Percentiles rank a stretch among this genome's conserved stretches.
Evolutionary conservation across 179 eudicot species (phyloP).

Genomic region (Patellifolia procumbens): DNA sequence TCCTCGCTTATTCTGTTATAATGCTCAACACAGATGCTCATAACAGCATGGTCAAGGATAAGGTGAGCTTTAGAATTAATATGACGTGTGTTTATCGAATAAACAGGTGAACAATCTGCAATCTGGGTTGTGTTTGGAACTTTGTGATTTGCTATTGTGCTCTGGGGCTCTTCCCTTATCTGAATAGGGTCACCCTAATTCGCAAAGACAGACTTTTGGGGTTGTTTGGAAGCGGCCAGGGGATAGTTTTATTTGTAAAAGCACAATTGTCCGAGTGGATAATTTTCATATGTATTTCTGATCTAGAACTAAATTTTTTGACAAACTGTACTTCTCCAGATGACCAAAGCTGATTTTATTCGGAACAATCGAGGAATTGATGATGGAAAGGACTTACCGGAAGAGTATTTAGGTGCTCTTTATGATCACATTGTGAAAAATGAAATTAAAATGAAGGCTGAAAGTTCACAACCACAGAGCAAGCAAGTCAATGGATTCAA

Average conservation of each 20-base stretch:
- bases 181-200: neutral
- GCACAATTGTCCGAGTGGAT: neutral
- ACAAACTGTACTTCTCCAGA: slow-evolving; percentile 42
- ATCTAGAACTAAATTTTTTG: neutral
- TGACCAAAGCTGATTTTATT: slow-evolving; percentile 93
- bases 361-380: slow-evolving; percentile 97
- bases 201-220: too few species aligned
- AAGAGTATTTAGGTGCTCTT: slow-evolving; percentile 79
- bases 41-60: slow-evolving; percentile 93
- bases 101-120: neutral
- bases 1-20: slow-evolving; percentile 97
- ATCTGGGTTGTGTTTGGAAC: neutral
- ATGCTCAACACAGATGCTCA: slow-evolving; percentile 99
- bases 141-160: neutral
- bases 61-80: slow-evolving; percentile 51
- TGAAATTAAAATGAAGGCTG: slow-evolving; percentile 96
- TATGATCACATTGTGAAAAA: slow-evolving; percentile 93
- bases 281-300: neutral
- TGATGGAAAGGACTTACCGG: slow-evolving; percentile 95
- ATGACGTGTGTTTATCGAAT: neutral
- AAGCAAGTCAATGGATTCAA: slow-evolving; percentile 83
- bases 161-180: neutral
- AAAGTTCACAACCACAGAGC: slow-evolving; percentile 75
- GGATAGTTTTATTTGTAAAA: neutral
- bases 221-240: too few species aligned